These are phyloP conservation scores for Puccinia coronata DNA, from an alignment of 1,284 basidiomycete species.

Conservation along the genomic window DNA sequence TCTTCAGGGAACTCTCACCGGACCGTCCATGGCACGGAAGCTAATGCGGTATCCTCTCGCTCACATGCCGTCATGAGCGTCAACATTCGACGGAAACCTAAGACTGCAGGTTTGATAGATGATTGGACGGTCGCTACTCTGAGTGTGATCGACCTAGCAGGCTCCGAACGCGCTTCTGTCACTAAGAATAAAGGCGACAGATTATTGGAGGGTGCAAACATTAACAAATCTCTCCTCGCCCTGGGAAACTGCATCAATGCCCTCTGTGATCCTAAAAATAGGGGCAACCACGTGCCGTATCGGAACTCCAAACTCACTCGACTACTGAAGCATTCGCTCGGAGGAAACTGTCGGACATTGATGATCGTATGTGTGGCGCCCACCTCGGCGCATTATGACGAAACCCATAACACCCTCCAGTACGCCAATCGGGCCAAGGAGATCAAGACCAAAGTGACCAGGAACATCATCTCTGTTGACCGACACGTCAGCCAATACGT, in stretches of 20 bases:
- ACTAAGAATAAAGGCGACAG: slow-evolving; percentile 95
- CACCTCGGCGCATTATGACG: slow-evolving; percentile 89
- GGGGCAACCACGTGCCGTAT: slow-evolving; percentile 84
- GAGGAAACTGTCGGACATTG: slow-evolving; percentile 89
- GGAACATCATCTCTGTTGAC: slow-evolving; percentile 89
- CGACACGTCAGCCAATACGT: slow-evolving; percentile 84
- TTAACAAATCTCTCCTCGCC: slow-evolving; percentile 93
- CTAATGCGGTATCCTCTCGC: slow-evolving; percentile 90
- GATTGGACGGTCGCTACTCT: slow-evolving; percentile 79
- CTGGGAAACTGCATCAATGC: slow-evolving; percentile 96
- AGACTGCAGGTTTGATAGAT: slow-evolving; percentile 67
- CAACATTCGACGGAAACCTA: slow-evolving; percentile 78
- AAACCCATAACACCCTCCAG: slow-evolving; percentile 92
- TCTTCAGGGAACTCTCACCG: slow-evolving; percentile 79
- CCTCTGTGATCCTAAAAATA: slow-evolving; percentile 80
- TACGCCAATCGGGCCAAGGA: slow-evolving; percentile 95
- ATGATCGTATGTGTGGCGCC: slow-evolving; percentile 89
- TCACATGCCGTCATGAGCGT: slow-evolving; percentile 95
- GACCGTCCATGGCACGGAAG: slow-evolving; percentile 87
- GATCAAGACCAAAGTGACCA: slow-evolving; percentile 87
- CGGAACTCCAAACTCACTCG: slow-evolving; percentile 95
- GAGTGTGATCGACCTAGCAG: slow-evolving; percentile 93
- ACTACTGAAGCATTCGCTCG: slow-evolving; percentile 90
- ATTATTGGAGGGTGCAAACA: slow-evolving; percentile 95
- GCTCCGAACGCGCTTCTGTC: slow-evolving; percentile 89